Evolutionary conservation across 768 basidiomycete species (phyloP), one percentile per base, ranked within the genome.

Genomic region (Mycena amicta): DNA sequence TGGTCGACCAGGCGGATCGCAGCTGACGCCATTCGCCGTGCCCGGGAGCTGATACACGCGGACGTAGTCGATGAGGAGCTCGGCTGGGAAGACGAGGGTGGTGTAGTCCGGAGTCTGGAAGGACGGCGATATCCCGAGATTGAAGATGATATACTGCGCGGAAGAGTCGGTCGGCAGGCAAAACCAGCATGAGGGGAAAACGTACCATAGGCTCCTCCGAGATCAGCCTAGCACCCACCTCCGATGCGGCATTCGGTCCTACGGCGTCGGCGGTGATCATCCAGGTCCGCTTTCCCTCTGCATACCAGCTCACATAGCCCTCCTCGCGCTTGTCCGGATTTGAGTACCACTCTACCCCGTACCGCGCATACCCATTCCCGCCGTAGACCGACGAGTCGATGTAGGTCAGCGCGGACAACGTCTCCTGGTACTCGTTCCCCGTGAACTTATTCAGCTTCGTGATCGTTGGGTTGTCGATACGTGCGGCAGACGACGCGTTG

Each of bases 161-260:
- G 31, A 52, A 26, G 5, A 8, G 15, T 8, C n/a, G n/a, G n/a
- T n/a, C n/a, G n/a, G n/a, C n/a, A 52, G 31, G 6, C 31, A 52
- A 16, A 12, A 8, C 18, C 28, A 16, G 6, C 37, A 47, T 20
- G 31, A 47, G 30, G 47, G 16, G 39, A 54, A 37, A 33, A 28
- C 74, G 37, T 67, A 89, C 89, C 89, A 95, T 89, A 11, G 93
- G 93, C 68, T 95, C 93, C 64, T 89, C 86, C 0, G 93, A 82
- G 37, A 95, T 75, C 15, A 88, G 84, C 56, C 93, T 77, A 27
- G 83, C 78, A 23, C 84, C 74, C 55, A 94, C 89, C 59, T 88
- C 72, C 1, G 84, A 84, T 23, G 68, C 56, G 2, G 75, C 27
- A 65, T 84, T 79, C 1, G 87, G 80, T 1, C 68, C 83, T 70